phyloP scores from a whole-genome alignment of 139 green algal genomes.

The Coelastrella sp. region DNA sequence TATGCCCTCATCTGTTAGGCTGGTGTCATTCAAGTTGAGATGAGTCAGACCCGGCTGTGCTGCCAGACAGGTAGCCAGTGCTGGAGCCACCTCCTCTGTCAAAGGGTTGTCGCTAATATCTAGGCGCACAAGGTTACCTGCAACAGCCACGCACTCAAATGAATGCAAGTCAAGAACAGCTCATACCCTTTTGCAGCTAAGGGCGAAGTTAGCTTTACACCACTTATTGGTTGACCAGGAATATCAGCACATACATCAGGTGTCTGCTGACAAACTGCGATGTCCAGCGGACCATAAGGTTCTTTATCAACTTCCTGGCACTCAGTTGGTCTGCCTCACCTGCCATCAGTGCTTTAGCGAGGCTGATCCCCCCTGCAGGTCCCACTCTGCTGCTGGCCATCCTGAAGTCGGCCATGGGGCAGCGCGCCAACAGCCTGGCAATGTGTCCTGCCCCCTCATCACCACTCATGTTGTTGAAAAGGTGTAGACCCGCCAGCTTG shows the following conservation, averaged over 20 bases:
- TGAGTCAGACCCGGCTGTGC: slow-evolving; percentile 62
- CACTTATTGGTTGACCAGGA: no score
- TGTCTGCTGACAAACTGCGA: no score
- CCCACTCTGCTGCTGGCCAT: slow-evolving; percentile 90
- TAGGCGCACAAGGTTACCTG: slow-evolving; percentile 67
- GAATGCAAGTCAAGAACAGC: background rate
- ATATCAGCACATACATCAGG: no score
- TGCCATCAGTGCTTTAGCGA: slow-evolving; percentile 70
- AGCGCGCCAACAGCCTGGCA: slow-evolving; percentile 73
- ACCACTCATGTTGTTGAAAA: slow-evolving; percentile 98
- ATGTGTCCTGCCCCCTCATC: slow-evolving; percentile 82
- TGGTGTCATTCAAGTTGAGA: slow-evolving; percentile 89
- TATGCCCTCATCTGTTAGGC: slow-evolving; percentile 81
- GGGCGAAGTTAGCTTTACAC: no score
- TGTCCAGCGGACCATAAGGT: no score
- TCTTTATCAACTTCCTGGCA: no score
- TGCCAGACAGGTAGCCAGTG: slow-evolving; percentile 54
- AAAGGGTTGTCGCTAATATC: slow-evolving; percentile 94
- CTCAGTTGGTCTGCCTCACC: slow-evolving; percentile 59
- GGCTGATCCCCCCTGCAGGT: slow-evolving; percentile 74
- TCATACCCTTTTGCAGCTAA: background rate
- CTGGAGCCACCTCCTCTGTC: slow-evolving; percentile 68
- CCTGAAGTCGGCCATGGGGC: slow-evolving; percentile 88
- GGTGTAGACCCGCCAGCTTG: slow-evolving; percentile 76
- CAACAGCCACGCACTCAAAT: no score